A percentile compares a stretch with the other conserved stretches of the same genome.
Evolutionary conservation across 257 asterid species (phyloP).

Genomic region (Solanum neorickii): DNA sequence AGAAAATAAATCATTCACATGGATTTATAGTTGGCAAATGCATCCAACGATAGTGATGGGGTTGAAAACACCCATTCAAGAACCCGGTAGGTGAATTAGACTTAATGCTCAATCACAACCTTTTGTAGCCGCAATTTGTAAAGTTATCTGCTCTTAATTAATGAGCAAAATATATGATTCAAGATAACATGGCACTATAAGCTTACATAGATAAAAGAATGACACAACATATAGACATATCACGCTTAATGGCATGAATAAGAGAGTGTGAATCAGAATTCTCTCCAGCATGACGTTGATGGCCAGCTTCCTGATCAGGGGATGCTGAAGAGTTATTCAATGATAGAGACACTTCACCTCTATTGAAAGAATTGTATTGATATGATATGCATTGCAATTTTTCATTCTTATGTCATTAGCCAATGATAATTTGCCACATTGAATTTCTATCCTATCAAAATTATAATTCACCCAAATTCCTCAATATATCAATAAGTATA

Average conservation of each 20-base stretch:
- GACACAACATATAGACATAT: background rate
- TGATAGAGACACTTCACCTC: background rate
- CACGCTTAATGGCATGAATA: background rate
- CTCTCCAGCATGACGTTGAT: background rate
- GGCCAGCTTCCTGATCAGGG: background rate
- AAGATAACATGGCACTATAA: background rate
- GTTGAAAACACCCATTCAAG: background rate
- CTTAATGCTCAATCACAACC: background rate
- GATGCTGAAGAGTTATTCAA: background rate
- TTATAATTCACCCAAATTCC: background rate
- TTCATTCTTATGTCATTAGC: background rate
- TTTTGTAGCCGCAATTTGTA: background rate
- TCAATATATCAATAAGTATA: no score
- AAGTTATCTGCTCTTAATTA: no score
- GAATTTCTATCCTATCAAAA: background rate
- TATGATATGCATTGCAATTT: background rate
- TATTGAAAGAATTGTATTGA: background rate
- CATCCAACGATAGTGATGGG: background rate
- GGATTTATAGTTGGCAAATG: background rate
- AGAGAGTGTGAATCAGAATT: background rate
- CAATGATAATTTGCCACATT: background rate
- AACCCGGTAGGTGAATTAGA: background rate
- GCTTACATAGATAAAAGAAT: background rate
- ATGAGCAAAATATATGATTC: background rate
- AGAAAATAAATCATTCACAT: no score